Conservation (phyloP, 805 yeast species). For the Zygotorulaspora danielsina region DNA sequence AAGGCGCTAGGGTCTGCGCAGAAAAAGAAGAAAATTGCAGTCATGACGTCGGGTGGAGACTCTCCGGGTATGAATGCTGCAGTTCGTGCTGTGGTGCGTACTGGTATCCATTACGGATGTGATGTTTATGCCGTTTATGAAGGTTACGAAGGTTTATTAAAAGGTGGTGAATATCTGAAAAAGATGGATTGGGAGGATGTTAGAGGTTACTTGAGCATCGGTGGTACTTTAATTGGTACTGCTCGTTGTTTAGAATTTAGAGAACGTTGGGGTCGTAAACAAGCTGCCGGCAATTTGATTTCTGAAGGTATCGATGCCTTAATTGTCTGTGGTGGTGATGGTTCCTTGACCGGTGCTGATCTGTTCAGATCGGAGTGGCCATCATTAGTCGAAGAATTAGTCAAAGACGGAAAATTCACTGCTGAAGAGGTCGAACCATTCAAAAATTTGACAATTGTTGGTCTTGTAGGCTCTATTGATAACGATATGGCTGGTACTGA, state of each 20-base stretch:
- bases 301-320: conserved; percentile 88
- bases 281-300: conserved; percentile 81
- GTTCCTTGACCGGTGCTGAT: conserved; percentile 97
- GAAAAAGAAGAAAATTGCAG: conserved; percentile 56
- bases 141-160: conserved; percentile 90
- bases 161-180: conserved; percentile 74
- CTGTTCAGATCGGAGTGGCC: conserved; percentile 95
- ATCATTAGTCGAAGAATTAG: conserved; percentile 68
- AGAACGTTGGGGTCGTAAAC: conserved; percentile 78
- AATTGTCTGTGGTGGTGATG: conserved; percentile 98
- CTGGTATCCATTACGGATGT: conserved; percentile 83
- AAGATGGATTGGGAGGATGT: conserved; percentile 92
- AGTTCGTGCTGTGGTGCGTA: conserved; percentile 91
- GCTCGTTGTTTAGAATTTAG: conserved; percentile 86
- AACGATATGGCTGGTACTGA: conserved; percentile 98
- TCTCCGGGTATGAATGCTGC: conserved; percentile 98
- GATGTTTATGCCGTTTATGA: conserved; percentile 89
- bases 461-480: conserved; percentile 94
- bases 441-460: conserved; percentile 77
- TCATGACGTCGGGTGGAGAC: conserved; percentile 98
- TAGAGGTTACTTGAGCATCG: conserved; percentile 85
- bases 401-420: conserved; percentile 51
- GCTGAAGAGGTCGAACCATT: conserved; percentile 55
- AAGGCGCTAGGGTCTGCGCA: conserved; percentile 14
- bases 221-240: conserved; percentile 96